A percentile compares a stretch with the other conserved stretches of the same genome.
Conservation (phyloP, 805 yeast species). For the Hanseniaspora guilliermondii region DNA sequence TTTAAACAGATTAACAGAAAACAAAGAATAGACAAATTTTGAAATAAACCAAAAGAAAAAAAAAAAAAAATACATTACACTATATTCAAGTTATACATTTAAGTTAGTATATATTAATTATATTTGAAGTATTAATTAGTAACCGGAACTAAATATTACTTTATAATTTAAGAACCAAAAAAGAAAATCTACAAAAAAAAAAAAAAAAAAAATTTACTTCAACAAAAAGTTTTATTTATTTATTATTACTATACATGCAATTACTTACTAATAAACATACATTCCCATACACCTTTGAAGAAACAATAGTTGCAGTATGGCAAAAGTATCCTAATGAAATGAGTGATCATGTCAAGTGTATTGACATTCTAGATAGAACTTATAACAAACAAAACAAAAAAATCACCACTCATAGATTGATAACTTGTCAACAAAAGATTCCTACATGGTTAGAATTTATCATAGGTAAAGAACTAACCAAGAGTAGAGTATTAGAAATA, state of each 20-base stretch:
- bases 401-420: conserved; percentile 70
- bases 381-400: conserved; percentile 40
- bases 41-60: too few relatives aligned
- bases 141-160: too few relatives aligned
- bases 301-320: conserved; percentile 94
- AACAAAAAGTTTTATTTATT: too few relatives aligned
- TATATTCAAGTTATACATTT: too few relatives aligned
- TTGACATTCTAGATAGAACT: conserved; percentile 72
- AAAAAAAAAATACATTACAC: too few relatives aligned
- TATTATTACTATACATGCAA: conserved; percentile 68
- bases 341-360: conserved; percentile 85
- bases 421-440: conserved; percentile 75
- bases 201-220: too few relatives aligned
- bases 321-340: conserved; percentile 89
- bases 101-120: too few relatives aligned
- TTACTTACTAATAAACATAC: conserved; percentile 57
- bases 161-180: too few relatives aligned
- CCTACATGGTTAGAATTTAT: conserved; percentile 68
- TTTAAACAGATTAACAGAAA: too few relatives aligned
- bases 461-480: conserved; percentile 54
- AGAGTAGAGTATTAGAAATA: conserved; percentile 77
- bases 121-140: too few relatives aligned
- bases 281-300: conserved; percentile 83
- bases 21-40: too few relatives aligned
- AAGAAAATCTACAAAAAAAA: too few relatives aligned